Base-by-base conservation (phyloP, 768 basidiomycete genomes). In the Russula foetens region DNA sequence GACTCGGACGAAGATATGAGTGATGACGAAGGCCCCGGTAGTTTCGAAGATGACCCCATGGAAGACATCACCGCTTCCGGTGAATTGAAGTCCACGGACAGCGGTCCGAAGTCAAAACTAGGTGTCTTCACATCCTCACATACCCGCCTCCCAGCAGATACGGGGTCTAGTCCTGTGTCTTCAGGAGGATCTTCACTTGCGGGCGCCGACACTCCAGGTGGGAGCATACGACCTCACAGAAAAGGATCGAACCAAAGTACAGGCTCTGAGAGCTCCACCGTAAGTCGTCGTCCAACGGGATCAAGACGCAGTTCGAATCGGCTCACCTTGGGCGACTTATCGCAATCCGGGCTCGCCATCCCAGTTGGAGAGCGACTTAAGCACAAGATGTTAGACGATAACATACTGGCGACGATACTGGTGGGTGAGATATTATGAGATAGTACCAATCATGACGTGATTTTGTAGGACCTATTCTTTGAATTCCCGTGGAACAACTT, bases 401-500 rank as follows among this genome's bases (percentile, higher is more conserved):
- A 84, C 54, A 81, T 98, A 1, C 72, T 94, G 44, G 76, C 83
- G 1, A 86, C 86, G 1, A 75, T 98, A 63, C 76, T 98, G 66
- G 94, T 94, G 63, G 68, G 88, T 75, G 14, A 61, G 41, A n/a
- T 47, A 21, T 38, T 12, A 33, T 53, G 41, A 43, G 51, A 28
- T 58, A 29, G 19, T 7, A 28, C 51, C 26, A 47, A 44, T 64
- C 38, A 48, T 44, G 45, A 24, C 57, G 41, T 38, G 50, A 62
- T 64, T 21, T 53, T 47, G 24, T 67, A 96, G 93, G 90, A 95
- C 67, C 78, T 98, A 39, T 98, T 98, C 77, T 98, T 98, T 70
- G 86, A 89, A 62, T 97, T 88, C 68, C 94, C 95, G 0, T 92
- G 91, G 88, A 98, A 99, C 74, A 98, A 98, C 70, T 98, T 98